A percentile compares a stretch with the other conserved stretches of the same genome.
Conservation (phyloP, 441 rosid genomes). For the Euphorbia celastroides region DNA sequence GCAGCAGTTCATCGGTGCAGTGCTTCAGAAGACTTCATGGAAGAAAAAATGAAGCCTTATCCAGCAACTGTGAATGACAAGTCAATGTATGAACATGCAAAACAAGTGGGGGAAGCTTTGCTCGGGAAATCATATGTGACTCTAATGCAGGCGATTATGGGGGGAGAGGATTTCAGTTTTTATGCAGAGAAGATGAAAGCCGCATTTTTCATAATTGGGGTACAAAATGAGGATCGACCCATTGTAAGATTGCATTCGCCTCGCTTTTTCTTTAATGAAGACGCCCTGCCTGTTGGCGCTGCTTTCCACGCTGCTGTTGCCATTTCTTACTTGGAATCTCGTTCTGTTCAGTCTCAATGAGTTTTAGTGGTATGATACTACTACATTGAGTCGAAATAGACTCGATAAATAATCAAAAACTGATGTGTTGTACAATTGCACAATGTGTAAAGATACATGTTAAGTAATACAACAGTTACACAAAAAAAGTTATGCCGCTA, state of each 20-base stretch:
- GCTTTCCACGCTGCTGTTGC: slow-evolving; percentile 27
- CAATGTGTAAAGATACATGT: background rate
- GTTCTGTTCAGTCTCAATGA: background rate
- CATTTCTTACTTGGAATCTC: slow-evolving; percentile 17
- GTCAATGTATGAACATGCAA: slow-evolving; percentile 18
- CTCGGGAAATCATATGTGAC: slow-evolving; percentile 20
- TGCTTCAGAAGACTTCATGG: slow-evolving; percentile 24
- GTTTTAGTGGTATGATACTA: background rate
- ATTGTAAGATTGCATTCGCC: slow-evolving; percentile 18
- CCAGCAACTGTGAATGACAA: slow-evolving; percentile 26
- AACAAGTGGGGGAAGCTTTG: slow-evolving; percentile 23
- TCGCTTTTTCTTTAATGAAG: slow-evolving; percentile 16
- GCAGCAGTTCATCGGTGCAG: slow-evolving; percentile 20
- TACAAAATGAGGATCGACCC: slow-evolving; percentile 8
- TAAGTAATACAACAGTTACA: background rate
- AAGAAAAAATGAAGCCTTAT: slow-evolving; percentile 16
- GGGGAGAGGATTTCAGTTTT: slow-evolving; percentile 22
- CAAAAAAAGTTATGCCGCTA: too few species aligned
- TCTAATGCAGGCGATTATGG: slow-evolving; percentile 5
- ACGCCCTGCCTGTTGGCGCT: slow-evolving; percentile 24
- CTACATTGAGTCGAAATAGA: background rate
- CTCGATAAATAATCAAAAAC: background rate
- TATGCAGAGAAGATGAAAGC: slow-evolving; percentile 22
- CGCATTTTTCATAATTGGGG: slow-evolving; percentile 17
- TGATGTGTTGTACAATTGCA: background rate